Evolutionary conservation across 202 grass and related monocot species (phyloP).

Genomic region (Setaria italica): DNA sequence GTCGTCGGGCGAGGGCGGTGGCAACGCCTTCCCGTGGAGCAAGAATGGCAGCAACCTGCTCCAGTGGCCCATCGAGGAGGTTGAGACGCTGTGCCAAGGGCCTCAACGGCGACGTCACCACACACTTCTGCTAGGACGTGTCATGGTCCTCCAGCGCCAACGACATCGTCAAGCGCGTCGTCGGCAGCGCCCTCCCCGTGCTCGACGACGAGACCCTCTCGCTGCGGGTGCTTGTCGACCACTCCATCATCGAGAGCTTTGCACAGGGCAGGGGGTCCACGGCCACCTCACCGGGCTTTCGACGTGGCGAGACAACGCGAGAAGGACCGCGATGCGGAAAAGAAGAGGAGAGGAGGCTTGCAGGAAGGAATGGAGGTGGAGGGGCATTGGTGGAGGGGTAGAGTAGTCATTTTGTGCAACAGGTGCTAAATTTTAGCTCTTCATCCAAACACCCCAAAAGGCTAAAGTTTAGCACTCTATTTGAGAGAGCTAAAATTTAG

Average conservation of each 20-base stretch:
- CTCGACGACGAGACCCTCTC: conserved; percentile 62
- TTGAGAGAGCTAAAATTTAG: too few species aligned
- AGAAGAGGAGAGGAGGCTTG: too few species aligned
- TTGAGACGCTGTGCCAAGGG: conserved; percentile 70
- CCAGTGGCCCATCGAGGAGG: conserved; percentile 81
- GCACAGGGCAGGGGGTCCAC: conserved; percentile 67
- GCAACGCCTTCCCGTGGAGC: conserved; percentile 72
- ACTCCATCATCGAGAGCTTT: conserved; percentile 94
- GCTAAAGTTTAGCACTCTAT: too few species aligned
- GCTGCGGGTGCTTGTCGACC: conserved; percentile 81
- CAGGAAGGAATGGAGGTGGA: too few species aligned
- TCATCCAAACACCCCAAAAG: too few species aligned
- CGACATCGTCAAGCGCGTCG: conserved; percentile 81
- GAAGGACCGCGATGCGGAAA: too few species aligned
- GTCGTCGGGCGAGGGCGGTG: background rate
- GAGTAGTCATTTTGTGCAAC: too few species aligned
- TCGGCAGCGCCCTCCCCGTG: conserved; percentile 73
- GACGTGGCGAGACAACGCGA: too few species aligned
- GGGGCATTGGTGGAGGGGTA: too few species aligned
- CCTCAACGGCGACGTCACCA: conserved; percentile 52
- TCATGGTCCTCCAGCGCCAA: conserved; percentile 68
- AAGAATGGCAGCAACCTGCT: conserved; percentile 76
- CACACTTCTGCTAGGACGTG: conserved; percentile 93
- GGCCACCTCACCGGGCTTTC: conserved; percentile 51
- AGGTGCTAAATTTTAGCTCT: too few species aligned